These are phyloP conservation scores for Pharnaceum exiguum DNA, from an alignment of 148 eudicot genomes.

Conservation along the genomic window DNA sequence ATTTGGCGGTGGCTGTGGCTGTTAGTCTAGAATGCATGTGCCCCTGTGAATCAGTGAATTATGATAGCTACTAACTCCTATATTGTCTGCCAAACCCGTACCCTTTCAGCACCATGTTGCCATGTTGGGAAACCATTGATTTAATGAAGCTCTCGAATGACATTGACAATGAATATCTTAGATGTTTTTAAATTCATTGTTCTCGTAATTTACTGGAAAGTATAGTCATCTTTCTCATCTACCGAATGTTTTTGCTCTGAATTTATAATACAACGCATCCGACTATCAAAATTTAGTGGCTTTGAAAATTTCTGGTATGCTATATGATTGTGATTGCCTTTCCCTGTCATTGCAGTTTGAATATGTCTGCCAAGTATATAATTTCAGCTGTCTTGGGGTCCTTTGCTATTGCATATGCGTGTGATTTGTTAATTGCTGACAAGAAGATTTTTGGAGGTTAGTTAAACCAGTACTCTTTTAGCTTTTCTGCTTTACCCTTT, in stretches of 20 bases:
- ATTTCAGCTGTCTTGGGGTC: conserved; percentile 23
- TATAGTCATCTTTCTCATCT: too few relatives aligned
- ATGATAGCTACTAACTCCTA: too few relatives aligned
- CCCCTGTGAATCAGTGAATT: too few relatives aligned
- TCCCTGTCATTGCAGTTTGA: conserved; percentile 5
- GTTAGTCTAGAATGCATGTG: too few relatives aligned
- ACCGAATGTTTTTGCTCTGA: too few relatives aligned
- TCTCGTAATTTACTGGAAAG: background rate
- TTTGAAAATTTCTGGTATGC: background rate
- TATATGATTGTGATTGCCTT: too few relatives aligned
- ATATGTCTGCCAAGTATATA: conserved; percentile 22
- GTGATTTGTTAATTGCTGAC: conserved; percentile 16
- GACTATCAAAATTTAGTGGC: background rate
- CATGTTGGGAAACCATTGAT: too few relatives aligned
- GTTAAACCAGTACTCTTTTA: background rate
- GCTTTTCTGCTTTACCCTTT: background rate
- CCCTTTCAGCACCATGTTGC: too few relatives aligned
- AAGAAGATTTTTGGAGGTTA: conserved; percentile 33
- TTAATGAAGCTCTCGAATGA: too few relatives aligned
- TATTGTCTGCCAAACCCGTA: too few relatives aligned
- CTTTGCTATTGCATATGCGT: conserved; percentile 21
- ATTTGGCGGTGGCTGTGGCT: too few relatives aligned
- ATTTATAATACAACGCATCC: background rate
- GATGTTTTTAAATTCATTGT: background rate
- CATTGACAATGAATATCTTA: too few relatives aligned